These are phyloP conservation scores for Podila horticola DNA, from an alignment of 192 early-diverging fungal genomes.

Conservation along the genomic window DNA sequence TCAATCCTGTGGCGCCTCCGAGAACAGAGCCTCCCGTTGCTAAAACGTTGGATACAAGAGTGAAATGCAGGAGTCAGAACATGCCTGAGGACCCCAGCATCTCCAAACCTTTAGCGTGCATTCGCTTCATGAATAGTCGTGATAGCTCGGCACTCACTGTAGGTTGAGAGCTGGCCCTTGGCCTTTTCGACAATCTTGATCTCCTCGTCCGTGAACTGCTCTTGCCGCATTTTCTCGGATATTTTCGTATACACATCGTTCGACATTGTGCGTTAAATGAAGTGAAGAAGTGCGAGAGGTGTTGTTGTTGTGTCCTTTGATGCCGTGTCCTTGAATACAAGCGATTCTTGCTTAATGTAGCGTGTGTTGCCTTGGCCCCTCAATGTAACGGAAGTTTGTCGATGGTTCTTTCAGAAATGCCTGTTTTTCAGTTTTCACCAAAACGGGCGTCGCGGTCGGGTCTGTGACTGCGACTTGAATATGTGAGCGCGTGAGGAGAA, in stretches of 20 bases:
- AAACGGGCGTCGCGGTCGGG: too few species aligned
- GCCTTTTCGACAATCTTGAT: constrained; percentile 46
- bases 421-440: too few species aligned
- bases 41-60: background rate
- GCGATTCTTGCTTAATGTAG: too few species aligned
- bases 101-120: background rate
- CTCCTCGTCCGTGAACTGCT: constrained; percentile 49
- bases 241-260: constrained; percentile 29
- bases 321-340: too few species aligned
- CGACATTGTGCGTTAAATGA: constrained; percentile 10
- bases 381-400: too few species aligned
- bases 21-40: constrained; percentile 37
- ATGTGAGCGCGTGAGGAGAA: too few species aligned
- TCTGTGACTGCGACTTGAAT: too few species aligned
- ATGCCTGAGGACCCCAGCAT: background rate
- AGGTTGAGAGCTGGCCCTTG: constrained; percentile 37
- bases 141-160: constrained; percentile 8
- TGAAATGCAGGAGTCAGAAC: background rate
- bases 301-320: too few species aligned
- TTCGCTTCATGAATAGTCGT: background rate
- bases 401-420: too few species aligned
- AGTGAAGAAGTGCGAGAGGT: background rate
- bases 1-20: constrained; percentile 23
- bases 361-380: too few species aligned
- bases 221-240: constrained; percentile 42